Percentiles rank a stretch among this genome's conserved stretches.
Conservation (phyloP, 192 early-diverging fungal genomes). For the Paraglomus occultum region DNA sequence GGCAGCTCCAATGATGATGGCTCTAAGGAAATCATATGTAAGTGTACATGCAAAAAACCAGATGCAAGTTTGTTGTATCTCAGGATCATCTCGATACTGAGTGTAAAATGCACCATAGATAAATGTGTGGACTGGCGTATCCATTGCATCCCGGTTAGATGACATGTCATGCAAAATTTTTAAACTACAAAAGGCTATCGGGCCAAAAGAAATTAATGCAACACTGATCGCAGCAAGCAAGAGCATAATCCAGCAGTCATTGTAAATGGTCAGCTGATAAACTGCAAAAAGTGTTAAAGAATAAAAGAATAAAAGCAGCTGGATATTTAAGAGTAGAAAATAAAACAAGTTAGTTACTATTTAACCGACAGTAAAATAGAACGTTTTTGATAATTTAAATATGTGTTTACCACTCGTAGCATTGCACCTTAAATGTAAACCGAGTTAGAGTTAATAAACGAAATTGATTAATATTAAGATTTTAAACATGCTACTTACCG, state of each 20-base stretch:
- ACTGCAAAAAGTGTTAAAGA: conserved; percentile 2
- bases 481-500: neutral
- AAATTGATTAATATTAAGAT: too few relatives aligned
- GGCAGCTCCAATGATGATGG: neutral
- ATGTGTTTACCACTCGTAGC: conserved; percentile 5
- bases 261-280: conserved; percentile 6
- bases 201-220: conserved; percentile 3
- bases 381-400: neutral
- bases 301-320: conserved; percentile 21
- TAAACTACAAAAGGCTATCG: neutral
- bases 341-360: too few relatives aligned
- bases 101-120: conserved; percentile 9
- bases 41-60: neutral
- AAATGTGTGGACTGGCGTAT: neutral
- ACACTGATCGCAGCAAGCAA: conserved; percentile 2
- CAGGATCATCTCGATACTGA: neutral
- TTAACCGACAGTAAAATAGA: too few relatives aligned
- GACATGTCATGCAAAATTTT: neutral
- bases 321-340: neutral
- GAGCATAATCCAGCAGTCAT: conserved; percentile 16
- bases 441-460: too few relatives aligned
- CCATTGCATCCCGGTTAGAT: neutral
- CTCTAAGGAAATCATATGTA: conserved; percentile 21
- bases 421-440: conserved; percentile 7
- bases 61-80: neutral